Evolutionary conservation across 495 filamentous ascomycete genomes (phyloP).

Genomic region (Margaritispora aquatica): DNA sequence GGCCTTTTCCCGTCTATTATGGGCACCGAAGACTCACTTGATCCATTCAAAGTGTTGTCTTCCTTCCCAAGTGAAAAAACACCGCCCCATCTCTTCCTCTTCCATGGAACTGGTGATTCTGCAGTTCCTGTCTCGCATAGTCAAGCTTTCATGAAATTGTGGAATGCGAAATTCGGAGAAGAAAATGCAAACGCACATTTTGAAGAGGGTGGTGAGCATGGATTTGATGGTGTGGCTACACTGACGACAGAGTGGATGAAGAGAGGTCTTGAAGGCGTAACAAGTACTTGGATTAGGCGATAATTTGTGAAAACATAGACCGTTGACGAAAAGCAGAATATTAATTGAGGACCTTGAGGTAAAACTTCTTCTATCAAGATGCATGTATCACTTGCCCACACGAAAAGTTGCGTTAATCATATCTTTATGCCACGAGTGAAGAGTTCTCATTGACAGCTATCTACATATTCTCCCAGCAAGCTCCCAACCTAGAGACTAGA

Average conservation of each 20-base stretch:
- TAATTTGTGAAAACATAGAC: too few species aligned
- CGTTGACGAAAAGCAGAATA: not conserved
- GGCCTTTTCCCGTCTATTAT: conserved; percentile 3
- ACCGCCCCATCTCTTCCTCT: conserved; percentile 11
- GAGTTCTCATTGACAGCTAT: too few species aligned
- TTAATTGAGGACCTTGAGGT: not conserved
- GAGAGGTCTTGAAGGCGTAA: conserved; percentile 9
- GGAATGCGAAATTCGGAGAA: conserved; percentile 15
- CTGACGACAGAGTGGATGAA: conserved; percentile 15
- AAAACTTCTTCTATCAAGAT: too few species aligned
- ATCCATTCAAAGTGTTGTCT: conserved; percentile 7
- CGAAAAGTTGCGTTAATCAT: too few species aligned
- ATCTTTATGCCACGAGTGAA: too few species aligned
- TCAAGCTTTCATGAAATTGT: conserved; percentile 2
- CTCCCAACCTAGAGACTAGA: too few species aligned
- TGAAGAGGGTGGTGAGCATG: conserved; percentile 18
- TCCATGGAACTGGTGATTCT: conserved; percentile 15
- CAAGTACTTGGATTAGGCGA: conserved; percentile 14
- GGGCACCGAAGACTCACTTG: conserved; percentile 7
- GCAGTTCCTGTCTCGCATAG: conserved; percentile 8
- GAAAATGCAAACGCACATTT: conserved; percentile 6
- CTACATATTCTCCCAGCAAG: not conserved
- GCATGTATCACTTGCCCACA: too few species aligned
- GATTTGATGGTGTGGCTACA: conserved; percentile 6
- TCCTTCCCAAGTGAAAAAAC: conserved; percentile 2